Conservation (phyloP, 306 rosid species). For the Cyclanthera cordifolia region DNA sequence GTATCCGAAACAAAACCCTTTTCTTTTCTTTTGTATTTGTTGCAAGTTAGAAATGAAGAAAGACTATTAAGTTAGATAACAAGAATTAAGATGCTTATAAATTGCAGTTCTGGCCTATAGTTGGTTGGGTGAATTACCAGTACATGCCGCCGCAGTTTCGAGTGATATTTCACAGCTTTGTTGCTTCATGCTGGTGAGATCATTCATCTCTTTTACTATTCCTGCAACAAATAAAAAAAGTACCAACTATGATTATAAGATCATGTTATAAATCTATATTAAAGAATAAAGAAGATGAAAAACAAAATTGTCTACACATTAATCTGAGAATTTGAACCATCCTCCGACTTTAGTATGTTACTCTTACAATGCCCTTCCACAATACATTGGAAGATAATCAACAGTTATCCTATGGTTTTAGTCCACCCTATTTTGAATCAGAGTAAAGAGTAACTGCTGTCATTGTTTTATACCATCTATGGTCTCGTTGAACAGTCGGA, state of each 20-base stretch:
- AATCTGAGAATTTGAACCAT: background rate
- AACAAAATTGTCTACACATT: background rate
- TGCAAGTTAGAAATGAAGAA: background rate
- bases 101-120: slow-evolving; percentile 85
- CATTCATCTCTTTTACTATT: slow-evolving; percentile 7
- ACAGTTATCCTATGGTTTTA: background rate
- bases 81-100: slow-evolving; percentile 11
- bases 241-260: background rate
- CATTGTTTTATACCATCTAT: background rate
- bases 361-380: background rate
- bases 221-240: background rate
- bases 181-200: slow-evolving; percentile 66
- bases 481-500: background rate
- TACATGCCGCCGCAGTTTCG: slow-evolving; percentile 78
- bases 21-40: background rate
- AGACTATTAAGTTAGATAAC: slow-evolving; percentile 8
- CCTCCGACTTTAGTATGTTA: background rate
- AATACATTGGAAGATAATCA: background rate
- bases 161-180: slow-evolving; percentile 62
- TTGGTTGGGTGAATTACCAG: slow-evolving; percentile 90
- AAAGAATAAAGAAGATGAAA: background rate
- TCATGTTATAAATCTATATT: background rate
- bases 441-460: background rate
- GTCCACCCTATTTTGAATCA: background rate
- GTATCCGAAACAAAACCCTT: slow-evolving; percentile 23